phyloP scores from a whole-genome alignment of 495 filamentous ascomycete species.

The Xylaria curta region DNA sequence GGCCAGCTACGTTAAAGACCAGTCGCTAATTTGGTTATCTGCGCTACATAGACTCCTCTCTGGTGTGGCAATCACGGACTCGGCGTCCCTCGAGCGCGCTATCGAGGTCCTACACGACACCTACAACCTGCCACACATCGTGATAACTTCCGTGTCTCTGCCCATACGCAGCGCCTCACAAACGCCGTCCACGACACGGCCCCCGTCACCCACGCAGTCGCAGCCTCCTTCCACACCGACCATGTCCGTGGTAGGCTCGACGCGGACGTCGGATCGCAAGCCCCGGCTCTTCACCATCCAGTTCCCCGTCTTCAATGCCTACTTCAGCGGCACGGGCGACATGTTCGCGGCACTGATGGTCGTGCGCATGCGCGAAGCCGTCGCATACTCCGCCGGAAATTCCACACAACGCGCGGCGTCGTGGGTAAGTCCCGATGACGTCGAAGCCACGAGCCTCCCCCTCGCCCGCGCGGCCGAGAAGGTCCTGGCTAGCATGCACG shows the following conservation, averaged over 20 bases:
- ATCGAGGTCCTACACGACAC: slow-evolving; percentile 77
- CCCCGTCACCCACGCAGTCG: slow-evolving; percentile 42
- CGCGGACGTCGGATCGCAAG: slow-evolving; percentile 63
- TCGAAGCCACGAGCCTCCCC: slow-evolving; percentile 73
- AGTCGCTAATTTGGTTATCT: not conserved
- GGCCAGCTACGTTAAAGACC: not conserved
- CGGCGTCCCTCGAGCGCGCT: slow-evolving; percentile 71
- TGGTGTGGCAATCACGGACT: slow-evolving; percentile 77
- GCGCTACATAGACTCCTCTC: slow-evolving; percentile 69
- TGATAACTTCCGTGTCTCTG: slow-evolving; percentile 83
- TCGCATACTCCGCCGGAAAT: slow-evolving; percentile 38
- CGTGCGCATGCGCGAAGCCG: slow-evolving; percentile 86
- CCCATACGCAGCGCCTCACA: slow-evolving; percentile 38
- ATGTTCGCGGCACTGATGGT: slow-evolving; percentile 96
- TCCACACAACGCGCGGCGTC: slow-evolving; percentile 56
- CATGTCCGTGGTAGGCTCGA: slow-evolving; percentile 81
- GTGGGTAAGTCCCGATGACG: slow-evolving; percentile 74
- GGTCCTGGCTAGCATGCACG: slow-evolving; percentile 93
- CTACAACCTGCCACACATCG: slow-evolving; percentile 84
- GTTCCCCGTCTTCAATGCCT: slow-evolving; percentile 85
- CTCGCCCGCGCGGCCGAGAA: slow-evolving; percentile 82
- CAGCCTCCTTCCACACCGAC: slow-evolving; percentile 43
- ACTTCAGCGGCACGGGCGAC: slow-evolving; percentile 95
- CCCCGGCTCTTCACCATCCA: slow-evolving; percentile 83
- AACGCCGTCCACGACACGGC: slow-evolving; percentile 36